Base-by-base conservation (phyloP, 2,329 filamentous ascomycete genomes). In the Drechslerella stenobrocha region DNA sequence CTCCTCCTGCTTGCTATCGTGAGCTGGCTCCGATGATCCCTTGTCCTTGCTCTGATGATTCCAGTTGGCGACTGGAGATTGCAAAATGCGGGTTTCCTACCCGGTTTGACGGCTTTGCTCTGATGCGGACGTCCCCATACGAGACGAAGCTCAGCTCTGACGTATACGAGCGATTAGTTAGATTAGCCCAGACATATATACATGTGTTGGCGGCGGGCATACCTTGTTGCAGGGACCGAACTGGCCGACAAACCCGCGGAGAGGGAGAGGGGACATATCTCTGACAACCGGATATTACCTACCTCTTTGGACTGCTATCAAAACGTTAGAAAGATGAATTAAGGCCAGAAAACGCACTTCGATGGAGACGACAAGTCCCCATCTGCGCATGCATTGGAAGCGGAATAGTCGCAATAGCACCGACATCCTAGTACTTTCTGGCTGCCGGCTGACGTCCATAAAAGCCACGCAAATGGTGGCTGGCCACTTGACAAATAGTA, bases 211-310 rank as follows among this genome's bases (percentile, higher is more conserved):
- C 20, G 47, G 45, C 15, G 24, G 63, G 18, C 40, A 15, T 30
- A 23, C 55, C 48, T 56, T 67, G 63, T 67, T 67, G 63, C 63
- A 67, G 63, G 63, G 52, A 67, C 63, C n/a, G 46, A 59, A 37
- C 20, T 30, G 35, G 55, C 26, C 34, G 23, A 66, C 51, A 34
- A 47, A 15, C 40, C 47, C 45, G 45, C 15, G 46, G 22, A 52
- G 44, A 42, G n/a, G n/a, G n/a, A 50, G 32, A 34, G 20, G 22
- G 50, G 37, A 18, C 13, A 47, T 47, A 26, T 47, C 22, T 30
- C 15, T 50, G 9, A 55, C 35, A 51, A 52, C 40, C 55, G 63
- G 55, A 60, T 60, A 60, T 67, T 59, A 67, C 50, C 50, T 67
- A 51, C 63, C 63, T 53, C 44, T 51, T 60, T 56, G 15, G 45